phyloP scores from a whole-genome alignment of 768 basidiomycete genomes.

The Tephrocybe sp. region DNA sequence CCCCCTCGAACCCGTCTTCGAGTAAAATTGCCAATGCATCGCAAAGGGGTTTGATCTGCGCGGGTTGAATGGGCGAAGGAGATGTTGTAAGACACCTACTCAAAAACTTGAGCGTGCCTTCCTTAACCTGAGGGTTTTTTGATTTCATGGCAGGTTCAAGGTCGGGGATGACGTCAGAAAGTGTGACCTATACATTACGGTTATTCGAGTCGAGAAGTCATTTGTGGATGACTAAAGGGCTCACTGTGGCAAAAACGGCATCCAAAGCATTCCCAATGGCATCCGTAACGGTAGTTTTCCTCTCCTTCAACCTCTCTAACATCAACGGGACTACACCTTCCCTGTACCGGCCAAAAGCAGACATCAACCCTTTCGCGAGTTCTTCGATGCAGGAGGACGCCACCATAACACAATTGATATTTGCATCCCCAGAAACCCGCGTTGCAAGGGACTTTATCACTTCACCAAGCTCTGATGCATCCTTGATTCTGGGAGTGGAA shows the following conservation, averaged over 20 bases:
- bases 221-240: constrained; percentile 23
- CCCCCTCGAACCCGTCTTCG: constrained; percentile 87
- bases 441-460: constrained; percentile 72
- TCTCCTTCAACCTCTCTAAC: constrained; percentile 90
- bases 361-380: constrained; percentile 79
- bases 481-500: constrained; percentile 72
- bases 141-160: constrained; percentile 71
- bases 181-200: constrained; percentile 52
- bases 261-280: constrained; percentile 85
- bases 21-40: constrained; percentile 73
- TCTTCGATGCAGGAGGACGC: constrained; percentile 84
- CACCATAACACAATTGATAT: constrained; percentile 91
- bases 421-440: constrained; percentile 85
- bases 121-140: constrained; percentile 97
- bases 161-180: constrained; percentile 83
- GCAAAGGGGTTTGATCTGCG: constrained; percentile 79
- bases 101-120: constrained; percentile 86
- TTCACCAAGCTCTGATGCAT: constrained; percentile 74
- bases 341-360: constrained; percentile 69
- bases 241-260: constrained; percentile 80
- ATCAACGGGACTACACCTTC: constrained; percentile 72
- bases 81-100: constrained; percentile 74
- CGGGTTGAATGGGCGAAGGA: constrained; percentile 61
- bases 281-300: constrained; percentile 89
- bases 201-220: constrained; percentile 10